A percentile compares a stretch with the other conserved stretches of the same genome.
Conservation (phyloP, 768 basidiomycete species). For the Thelephora ganbajun region DNA sequence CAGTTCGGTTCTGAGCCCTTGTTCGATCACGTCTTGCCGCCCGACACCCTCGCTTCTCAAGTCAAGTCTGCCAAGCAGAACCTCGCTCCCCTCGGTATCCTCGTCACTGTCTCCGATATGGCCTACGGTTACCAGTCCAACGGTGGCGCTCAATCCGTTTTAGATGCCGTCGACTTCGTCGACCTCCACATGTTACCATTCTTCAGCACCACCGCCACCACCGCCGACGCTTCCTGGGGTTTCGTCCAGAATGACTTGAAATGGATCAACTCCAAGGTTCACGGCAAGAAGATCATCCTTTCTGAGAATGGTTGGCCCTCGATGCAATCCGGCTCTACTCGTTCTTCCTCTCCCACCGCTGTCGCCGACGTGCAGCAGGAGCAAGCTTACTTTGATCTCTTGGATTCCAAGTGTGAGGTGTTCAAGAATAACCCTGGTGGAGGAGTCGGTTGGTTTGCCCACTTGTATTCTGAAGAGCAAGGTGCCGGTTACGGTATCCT, state of each 20-base stretch:
- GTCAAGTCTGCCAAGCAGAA: conserved; percentile 12
- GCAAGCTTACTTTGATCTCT: conserved; percentile 47
- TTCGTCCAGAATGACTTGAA: not conserved
- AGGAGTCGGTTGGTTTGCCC: conserved; percentile 73
- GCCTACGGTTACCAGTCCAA: conserved; percentile 15
- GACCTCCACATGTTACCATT: conserved; percentile 16
- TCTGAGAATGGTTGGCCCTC: not conserved
- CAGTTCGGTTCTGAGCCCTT: conserved; percentile 67
- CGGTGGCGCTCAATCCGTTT: conserved; percentile 15
- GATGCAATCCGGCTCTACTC: not conserved
- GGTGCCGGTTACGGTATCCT: conserved; percentile 64
- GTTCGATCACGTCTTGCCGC: conserved; percentile 39
- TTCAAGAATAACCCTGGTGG: conserved; percentile 47
- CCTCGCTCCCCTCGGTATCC: conserved; percentile 12
- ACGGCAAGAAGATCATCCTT: not conserved
- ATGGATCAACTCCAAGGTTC: not conserved
- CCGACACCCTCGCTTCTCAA: conserved; percentile 24
- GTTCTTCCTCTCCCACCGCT: not conserved
- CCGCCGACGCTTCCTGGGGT: not conserved
- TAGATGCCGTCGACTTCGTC: conserved; percentile 14
- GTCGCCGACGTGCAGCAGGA: not conserved
- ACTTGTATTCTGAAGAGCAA: conserved; percentile 57
- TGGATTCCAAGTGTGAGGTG: conserved; percentile 48
- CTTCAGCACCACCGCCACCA: conserved; percentile 4
- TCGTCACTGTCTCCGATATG: conserved; percentile 14